Evolutionary conservation across 2,329 filamentous ascomycete species (phyloP).

Genomic region (Cryphonectria parasitica): DNA sequence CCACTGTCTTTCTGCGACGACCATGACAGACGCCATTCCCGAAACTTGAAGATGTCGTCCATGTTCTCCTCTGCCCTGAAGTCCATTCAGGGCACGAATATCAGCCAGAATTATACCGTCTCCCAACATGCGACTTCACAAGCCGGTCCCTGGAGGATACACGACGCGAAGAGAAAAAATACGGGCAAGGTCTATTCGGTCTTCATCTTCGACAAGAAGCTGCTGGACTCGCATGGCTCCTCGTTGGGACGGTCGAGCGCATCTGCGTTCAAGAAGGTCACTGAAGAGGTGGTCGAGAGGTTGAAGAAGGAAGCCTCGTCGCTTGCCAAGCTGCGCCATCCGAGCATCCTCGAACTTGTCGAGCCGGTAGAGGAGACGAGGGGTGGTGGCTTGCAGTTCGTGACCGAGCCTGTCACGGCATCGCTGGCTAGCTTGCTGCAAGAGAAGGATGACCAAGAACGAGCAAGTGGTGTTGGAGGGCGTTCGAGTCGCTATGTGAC

Average conservation of each 20-base stretch:
- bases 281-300: conserved; percentile 89
- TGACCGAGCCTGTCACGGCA: conserved; percentile 87
- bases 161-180: conserved; percentile 95
- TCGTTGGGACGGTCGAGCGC: conserved; percentile 64
- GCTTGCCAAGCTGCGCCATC: conserved; percentile 85
- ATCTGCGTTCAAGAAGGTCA: conserved; percentile 73
- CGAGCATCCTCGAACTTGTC: conserved; percentile 87
- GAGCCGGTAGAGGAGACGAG: conserved; percentile 96
- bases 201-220: conserved; percentile 92
- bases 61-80: conserved; percentile 97
- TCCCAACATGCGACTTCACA: conserved; percentile 75
- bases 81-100: conserved; percentile 88
- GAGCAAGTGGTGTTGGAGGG: conserved; percentile 67
- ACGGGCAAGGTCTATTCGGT: conserved; percentile 88
- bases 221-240: conserved; percentile 70
- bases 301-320: conserved; percentile 90
- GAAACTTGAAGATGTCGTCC: conserved; percentile 38
- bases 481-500: conserved; percentile 79
- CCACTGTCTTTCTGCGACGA: neutral
- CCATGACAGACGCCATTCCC: conserved; percentile 27
- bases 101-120: conserved; percentile 87
- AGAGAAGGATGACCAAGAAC: conserved; percentile 89
- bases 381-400: conserved; percentile 91
- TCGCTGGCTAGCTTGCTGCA: conserved; percentile 81
- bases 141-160: conserved; percentile 95